Evolutionary conservation across 257 asterid species (phyloP).

Genomic region (Paulownia fortunei): DNA sequence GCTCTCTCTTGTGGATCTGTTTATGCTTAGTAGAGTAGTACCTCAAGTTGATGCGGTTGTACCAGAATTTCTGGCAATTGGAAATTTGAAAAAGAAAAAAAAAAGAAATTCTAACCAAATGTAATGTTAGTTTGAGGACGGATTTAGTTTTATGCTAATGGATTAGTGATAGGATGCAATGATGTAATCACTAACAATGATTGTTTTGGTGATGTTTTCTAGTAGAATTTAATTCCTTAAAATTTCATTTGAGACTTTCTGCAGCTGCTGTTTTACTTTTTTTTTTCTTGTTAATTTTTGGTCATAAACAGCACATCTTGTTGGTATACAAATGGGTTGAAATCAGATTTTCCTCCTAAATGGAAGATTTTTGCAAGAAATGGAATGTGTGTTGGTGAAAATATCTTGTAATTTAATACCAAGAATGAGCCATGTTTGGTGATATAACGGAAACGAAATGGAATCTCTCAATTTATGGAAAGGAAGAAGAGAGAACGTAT

Average conservation of each 20-base stretch:
- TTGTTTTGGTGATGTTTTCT: conserved; percentile 33
- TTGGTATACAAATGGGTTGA: background rate
- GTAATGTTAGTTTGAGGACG: conserved; percentile 26
- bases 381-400: background rate
- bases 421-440: background rate
- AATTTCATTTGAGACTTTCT: background rate
- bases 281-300: background rate
- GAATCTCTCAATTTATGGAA: background rate
- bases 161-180: conserved; percentile 24
- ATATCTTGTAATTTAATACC: background rate
- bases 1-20: conserved; percentile 85
- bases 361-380: background rate
- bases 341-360: background rate
- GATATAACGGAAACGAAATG: background rate
- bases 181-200: conserved; percentile 49
- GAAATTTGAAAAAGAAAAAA: background rate
- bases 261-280: background rate
- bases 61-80: conserved; percentile 21
- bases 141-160: conserved; percentile 11
- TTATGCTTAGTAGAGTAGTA: conserved; percentile 50
- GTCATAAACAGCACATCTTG: background rate
- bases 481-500: background rate
- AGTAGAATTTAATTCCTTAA: conserved; percentile 22
- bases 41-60: conserved; percentile 26
- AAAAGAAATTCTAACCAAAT: conserved; percentile 27